These are phyloP conservation scores for Hysterangium stoloniferum DNA, from an alignment of 768 basidiomycete species.

Conservation along the genomic window DNA sequence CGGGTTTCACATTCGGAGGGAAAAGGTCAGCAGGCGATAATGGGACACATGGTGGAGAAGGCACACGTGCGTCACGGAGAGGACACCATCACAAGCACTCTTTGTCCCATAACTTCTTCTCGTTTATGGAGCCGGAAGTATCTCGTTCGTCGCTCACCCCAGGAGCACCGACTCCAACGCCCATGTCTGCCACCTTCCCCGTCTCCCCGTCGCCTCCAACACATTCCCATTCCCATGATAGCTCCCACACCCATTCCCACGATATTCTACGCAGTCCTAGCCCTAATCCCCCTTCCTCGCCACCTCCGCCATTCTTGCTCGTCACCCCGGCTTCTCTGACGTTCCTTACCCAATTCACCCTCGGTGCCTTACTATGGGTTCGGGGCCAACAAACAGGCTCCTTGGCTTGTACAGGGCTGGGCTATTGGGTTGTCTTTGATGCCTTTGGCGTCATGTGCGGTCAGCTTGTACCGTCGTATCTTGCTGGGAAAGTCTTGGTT, in stretches of 20 bases:
- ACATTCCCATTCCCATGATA: constrained; percentile 49
- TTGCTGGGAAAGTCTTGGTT: constrained; percentile 28
- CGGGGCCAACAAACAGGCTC: constrained; percentile 84
- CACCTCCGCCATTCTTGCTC: constrained; percentile 3
- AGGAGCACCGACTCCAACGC: constrained; percentile 12
- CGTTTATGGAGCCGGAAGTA: constrained; percentile 77
- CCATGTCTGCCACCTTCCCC: constrained; percentile 33
- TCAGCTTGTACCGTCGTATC: constrained; percentile 37
- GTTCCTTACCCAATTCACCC: constrained; percentile 42
- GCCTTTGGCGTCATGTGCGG: constrained; percentile 67
- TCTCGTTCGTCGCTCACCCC: neutral
- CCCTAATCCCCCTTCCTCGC: neutral
- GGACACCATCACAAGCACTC: constrained; percentile 94
- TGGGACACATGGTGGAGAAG: constrained; percentile 18
- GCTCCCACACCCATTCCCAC: constrained; percentile 22
- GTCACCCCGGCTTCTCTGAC: constrained; percentile 16
- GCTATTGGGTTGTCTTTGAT: constrained; percentile 96
- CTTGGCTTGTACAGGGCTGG: constrained; percentile 80
- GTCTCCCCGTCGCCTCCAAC: constrained; percentile 53
- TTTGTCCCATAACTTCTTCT: constrained; percentile 90
- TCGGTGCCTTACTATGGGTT: constrained; percentile 81
- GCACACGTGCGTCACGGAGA: constrained; percentile 34
- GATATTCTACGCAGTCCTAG: neutral
- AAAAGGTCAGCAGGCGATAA: constrained; percentile 30
- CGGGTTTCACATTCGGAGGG: constrained; percentile 58